Evolutionary conservation across 1,139 yeast genomes (phyloP).

Genomic region (Candida glucosophila): DNA sequence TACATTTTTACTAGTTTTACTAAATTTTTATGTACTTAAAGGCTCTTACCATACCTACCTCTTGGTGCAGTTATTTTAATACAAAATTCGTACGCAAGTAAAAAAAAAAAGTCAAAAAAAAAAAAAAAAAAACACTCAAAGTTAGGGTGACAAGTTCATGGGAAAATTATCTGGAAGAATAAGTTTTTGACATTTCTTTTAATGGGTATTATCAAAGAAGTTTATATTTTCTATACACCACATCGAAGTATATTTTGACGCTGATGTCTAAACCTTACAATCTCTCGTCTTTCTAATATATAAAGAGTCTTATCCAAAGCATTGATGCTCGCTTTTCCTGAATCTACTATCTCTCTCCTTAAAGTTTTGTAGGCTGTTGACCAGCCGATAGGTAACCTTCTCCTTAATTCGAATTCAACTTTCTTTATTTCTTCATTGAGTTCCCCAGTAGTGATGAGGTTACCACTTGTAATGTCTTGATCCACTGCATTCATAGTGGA

Average conservation of each 20-base stretch:
- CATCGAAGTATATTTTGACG: slow-evolving; percentile 77
- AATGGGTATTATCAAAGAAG: too few relatives aligned
- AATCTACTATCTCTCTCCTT: slow-evolving; percentile 74
- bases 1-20: too few relatives aligned
- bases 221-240: slow-evolving; percentile 43
- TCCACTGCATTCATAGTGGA: slow-evolving; percentile 98
- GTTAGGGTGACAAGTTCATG: too few relatives aligned
- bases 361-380: slow-evolving; percentile 83
- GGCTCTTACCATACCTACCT: too few relatives aligned
- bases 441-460: slow-evolving; percentile 37
- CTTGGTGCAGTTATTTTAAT: too few relatives aligned
- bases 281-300: slow-evolving; percentile 79
- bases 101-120: too few relatives aligned
- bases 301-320: slow-evolving; percentile 81
- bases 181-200: too few relatives aligned
- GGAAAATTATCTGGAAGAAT: too few relatives aligned
- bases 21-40: too few relatives aligned
- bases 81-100: too few relatives aligned
- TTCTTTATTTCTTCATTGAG: slow-evolving; percentile 62
- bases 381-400: slow-evolving; percentile 95
- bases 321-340: slow-evolving; percentile 54
- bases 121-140: too few relatives aligned
- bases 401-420: slow-evolving; percentile 78
- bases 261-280: slow-evolving; percentile 81
- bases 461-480: slow-evolving; percentile 54